phyloP scores from a whole-genome alignment of 1,284 basidiomycete genomes.

The Microbotryum lychnidis-dioicae region DNA sequence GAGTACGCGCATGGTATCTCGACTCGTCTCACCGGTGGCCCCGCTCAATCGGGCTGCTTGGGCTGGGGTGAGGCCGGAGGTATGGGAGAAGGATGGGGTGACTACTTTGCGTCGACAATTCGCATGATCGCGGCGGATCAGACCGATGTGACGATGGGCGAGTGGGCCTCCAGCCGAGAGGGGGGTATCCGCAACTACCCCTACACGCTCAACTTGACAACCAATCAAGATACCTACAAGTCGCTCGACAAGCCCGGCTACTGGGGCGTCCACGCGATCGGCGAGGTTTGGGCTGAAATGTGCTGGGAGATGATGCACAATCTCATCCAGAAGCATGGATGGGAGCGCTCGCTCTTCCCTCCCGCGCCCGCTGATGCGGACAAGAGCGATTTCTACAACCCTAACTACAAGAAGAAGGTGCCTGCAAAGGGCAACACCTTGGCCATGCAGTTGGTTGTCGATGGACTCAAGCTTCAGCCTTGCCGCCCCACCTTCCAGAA shows the following conservation, averaged over 20 bases:
- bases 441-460: slow-evolving; percentile 72
- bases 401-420: slow-evolving; percentile 46
- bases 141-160: slow-evolving; percentile 59
- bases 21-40: slow-evolving; percentile 88
- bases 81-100: slow-evolving; percentile 53
- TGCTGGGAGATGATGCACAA: slow-evolving; percentile 74
- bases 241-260: slow-evolving; percentile 89
- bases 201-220: slow-evolving; percentile 56
- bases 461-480: slow-evolving; percentile 89
- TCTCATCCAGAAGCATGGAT: slow-evolving; percentile 73
- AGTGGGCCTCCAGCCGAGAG: slow-evolving; percentile 77
- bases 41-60: slow-evolving; percentile 82
- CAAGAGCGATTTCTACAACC: slow-evolving; percentile 8
- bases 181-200: slow-evolving; percentile 78
- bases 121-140: slow-evolving; percentile 23
- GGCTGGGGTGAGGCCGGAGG: slow-evolving; percentile 94
- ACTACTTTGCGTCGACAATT: slow-evolving; percentile 29
- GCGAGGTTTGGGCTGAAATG: slow-evolving; percentile 93
- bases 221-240: slow-evolving; percentile 90
- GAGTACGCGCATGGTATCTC: slow-evolving; percentile 69
- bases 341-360: slow-evolving; percentile 42
- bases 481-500: slow-evolving; percentile 80
- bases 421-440: slow-evolving; percentile 90
- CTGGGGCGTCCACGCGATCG: slow-evolving; percentile 55
- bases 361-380: background rate